phyloP scores from a whole-genome alignment of 2,329 filamentous ascomycete genomes.

The Paraphoma sp. region DNA sequence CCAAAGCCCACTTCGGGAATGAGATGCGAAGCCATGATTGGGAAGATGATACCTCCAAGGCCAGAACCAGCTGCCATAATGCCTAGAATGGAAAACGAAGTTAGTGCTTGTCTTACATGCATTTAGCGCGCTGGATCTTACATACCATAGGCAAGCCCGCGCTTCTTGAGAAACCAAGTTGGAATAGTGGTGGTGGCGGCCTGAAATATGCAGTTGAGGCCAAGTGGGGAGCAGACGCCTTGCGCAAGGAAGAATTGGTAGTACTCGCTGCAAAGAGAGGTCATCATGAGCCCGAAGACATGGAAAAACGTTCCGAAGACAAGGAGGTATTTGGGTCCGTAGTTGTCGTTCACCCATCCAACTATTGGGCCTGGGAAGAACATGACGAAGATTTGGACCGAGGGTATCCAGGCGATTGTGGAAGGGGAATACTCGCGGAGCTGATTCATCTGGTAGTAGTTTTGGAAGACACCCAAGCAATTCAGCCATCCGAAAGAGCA shows the following conservation, averaged over 20 bases:
- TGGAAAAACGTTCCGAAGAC: slow-evolving; percentile 61
- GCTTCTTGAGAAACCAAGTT: slow-evolving; percentile 58
- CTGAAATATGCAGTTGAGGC: slow-evolving; percentile 62
- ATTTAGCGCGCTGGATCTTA: no score
- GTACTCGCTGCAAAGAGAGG: slow-evolving; percentile 61
- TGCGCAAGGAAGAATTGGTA: slow-evolving; percentile 64
- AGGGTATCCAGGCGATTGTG: slow-evolving; percentile 56
- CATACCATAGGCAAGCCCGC: slow-evolving; percentile 55
- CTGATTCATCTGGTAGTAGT: slow-evolving; percentile 54
- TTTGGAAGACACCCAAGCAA: slow-evolving; percentile 54
- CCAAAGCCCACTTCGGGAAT: slow-evolving; percentile 62
- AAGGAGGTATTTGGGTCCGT: slow-evolving; percentile 65
- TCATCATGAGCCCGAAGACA: slow-evolving; percentile 70
- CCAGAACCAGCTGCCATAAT: slow-evolving; percentile 58
- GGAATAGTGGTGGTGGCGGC: slow-evolving; percentile 53
- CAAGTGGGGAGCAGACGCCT: slow-evolving; percentile 58
- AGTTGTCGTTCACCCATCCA: slow-evolving; percentile 69
- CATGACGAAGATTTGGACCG: slow-evolving; percentile 56
- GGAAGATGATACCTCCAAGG: slow-evolving; percentile 64
- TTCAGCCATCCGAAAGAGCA: slow-evolving; percentile 54
- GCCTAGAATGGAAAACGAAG: no score
- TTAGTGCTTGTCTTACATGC: no score
- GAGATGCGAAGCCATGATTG: slow-evolving; percentile 65
- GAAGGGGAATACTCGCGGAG: slow-evolving; percentile 48
- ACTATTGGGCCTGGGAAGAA: slow-evolving; percentile 64